Percentiles rank a stretch among this genome's conserved stretches.
phyloP scores from a whole-genome alignment of 208 protist species.

The Acanthamoeba royreba region DNA sequence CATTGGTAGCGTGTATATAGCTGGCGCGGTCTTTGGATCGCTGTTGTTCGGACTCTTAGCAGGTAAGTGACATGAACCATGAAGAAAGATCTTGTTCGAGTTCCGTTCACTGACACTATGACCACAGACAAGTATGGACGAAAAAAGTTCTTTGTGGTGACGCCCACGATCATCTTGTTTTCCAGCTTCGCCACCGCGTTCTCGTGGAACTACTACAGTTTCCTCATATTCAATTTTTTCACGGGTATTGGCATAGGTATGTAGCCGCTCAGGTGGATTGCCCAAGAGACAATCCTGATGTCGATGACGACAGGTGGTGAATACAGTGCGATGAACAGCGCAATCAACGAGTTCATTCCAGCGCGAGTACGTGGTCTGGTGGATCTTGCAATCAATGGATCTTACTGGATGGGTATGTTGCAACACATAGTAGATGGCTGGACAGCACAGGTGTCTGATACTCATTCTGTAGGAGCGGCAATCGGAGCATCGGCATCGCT shows the following conservation, averaged over 20 bases:
- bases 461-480: not conserved
- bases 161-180: not conserved
- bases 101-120: not conserved
- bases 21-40: not conserved
- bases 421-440: not conserved
- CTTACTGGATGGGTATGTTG: not conserved
- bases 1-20: not conserved
- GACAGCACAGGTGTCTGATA: too few species aligned
- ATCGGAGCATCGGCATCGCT: not conserved
- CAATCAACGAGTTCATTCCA: constrained; percentile 50
- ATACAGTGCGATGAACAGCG: constrained; percentile 49
- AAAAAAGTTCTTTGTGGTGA: constrained; percentile 35
- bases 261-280: not conserved
- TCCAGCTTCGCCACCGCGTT: constrained; percentile 32
- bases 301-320: not conserved
- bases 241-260: not conserved
- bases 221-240: constrained; percentile 4
- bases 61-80: not conserved
- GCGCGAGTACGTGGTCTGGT: constrained; percentile 8
- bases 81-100: not conserved
- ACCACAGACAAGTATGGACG: not conserved
- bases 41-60: not conserved
- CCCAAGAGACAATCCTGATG: not conserved
- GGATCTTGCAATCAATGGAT: constrained; percentile 19
- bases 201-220: constrained; percentile 30